Evolutionary conservation across 371 early-diverging fungal genomes (phyloP), one percentile per base, ranked within the genome.

Genomic region (Haplosporangium sp.): DNA sequence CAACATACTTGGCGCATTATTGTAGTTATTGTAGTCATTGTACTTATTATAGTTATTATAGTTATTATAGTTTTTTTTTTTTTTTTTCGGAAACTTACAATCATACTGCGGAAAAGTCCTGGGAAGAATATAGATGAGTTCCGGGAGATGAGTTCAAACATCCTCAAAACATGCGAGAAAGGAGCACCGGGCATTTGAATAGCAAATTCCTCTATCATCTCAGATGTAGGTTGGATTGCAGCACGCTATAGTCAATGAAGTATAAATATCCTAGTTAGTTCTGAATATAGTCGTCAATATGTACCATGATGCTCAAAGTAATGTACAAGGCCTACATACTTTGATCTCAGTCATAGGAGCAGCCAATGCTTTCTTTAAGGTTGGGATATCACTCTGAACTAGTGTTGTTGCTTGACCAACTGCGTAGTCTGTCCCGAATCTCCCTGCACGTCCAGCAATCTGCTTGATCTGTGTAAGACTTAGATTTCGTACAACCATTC

Each of bases 391-490:
- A 20, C 40, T 27, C n/a, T 74, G 69, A 34, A 73, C 78, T 79
- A 86, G 90, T 83, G 87, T 86, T 19, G 94, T 92, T 3, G 92
- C 93, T 70, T 85, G 73, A n/a, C 94, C 95, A 1, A 83, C 73
- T 8, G 82, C 85, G 74, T 88, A 88, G 7, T 88, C 86, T 11
- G 92, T 89, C 38, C 90, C 91, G 72, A 93, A 98, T 52, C 99
- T 88, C 13, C 99, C 99, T 17, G 98, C 99, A 27, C 98, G 89
- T 6, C 99, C 99, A 40, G 94, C 98, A 76, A 98, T 98, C 78
- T 98, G 99, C 75, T 96, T 96, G 27, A 94, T 82, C 74, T 94
- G 95, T 17, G 96, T 93, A 15, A 90, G 77, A 35, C 89, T 88
- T 38, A 98, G 81, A 7, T 69, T 77, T 9, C 74, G 71, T 0